These are phyloP conservation scores for Neurospora terricola DNA, from an alignment of 495 filamentous ascomycete species.

Conservation along the genomic window DNA sequence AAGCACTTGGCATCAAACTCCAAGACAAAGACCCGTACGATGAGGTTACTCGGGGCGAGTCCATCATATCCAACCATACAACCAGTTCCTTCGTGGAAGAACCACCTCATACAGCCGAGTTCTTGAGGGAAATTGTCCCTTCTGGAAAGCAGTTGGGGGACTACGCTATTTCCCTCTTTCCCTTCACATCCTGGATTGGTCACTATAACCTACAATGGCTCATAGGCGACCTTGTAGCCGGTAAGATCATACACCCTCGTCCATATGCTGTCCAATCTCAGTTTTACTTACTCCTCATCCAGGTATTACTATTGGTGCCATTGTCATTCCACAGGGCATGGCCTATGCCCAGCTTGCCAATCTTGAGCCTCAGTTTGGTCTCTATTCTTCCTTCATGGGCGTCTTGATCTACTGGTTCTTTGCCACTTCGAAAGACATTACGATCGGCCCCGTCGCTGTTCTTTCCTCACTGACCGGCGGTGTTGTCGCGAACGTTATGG, in stretches of 20 bases:
- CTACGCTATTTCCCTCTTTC: constrained; percentile 68
- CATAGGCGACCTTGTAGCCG: constrained; percentile 78
- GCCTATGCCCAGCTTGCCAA: constrained; percentile 84
- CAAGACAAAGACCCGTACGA: constrained; percentile 47
- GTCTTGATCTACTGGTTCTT: constrained; percentile 98
- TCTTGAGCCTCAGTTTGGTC: constrained; percentile 68
- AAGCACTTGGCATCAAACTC: constrained; percentile 79
- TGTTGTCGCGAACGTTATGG: constrained; percentile 53
- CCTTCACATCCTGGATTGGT: constrained; percentile 78
- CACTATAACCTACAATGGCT: constrained; percentile 89
- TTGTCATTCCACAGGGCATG: constrained; percentile 97
- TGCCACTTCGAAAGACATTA: constrained; percentile 97
- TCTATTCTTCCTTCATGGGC: constrained; percentile 98
- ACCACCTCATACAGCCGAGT: constrained; percentile 67
- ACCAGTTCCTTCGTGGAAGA: constrained; percentile 76
- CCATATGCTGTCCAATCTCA: neutral
- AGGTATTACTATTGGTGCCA: constrained; percentile 90
- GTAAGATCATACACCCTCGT: constrained; percentile 34
- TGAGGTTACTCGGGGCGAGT: constrained; percentile 62
- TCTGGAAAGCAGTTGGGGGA: constrained; percentile 36
- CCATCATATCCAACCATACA: constrained; percentile 64
- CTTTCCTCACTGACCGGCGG: constrained; percentile 84
- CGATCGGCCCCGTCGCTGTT: constrained; percentile 96
- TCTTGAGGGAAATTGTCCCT: constrained; percentile 54
- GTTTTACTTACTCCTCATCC: constrained; percentile 7